Evolutionary conservation across 2,329 filamentous ascomycete genomes (phyloP), one percentile per base, ranked within the genome.

Genomic region (Parascedosporium putredinis): DNA sequence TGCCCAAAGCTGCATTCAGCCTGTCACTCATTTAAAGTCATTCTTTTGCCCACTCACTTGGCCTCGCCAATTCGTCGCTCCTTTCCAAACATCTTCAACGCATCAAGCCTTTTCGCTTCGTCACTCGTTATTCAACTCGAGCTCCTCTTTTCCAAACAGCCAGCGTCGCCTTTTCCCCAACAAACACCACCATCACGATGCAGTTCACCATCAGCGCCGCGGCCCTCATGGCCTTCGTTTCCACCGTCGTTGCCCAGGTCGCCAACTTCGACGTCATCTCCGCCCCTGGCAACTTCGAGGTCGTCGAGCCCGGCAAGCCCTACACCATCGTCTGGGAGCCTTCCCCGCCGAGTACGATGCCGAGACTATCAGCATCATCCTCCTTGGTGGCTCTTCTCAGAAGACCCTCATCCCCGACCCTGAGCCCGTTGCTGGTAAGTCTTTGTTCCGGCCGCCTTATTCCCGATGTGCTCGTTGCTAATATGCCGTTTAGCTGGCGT

Each of bases 221-320:
- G 53, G 65, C 76, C 60, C 55, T 75, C 56, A 57, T 79, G 67
- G 76, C 75, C 60, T 68, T 75, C 54, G 70, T 68, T 57, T 67
- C 68, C 64, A 62, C 72, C 54, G 72, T 63, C 55, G 55, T 77
- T 52, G 78, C 77, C 51, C 75, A 79, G 65, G 75, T 72, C 45
- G 51, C 65, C n/a, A 72, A 71, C 59, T 83, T 81, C 65, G 70
- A 79, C 61, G 63, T 69, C 59, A 67, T 83, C 61, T 67, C 60
- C 57, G 64, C 64, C 52, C 79, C 79, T 52, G 55, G 58, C 27
- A 36, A 66, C 47, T 64, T 64, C 57, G 63, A 75, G 62, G 53
- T 62, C 43, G 55, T 82, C 55, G 49, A 62, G 27, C 73, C 75
- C 38, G 79, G 78, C 57, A 55, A 66, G 57, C 64, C 67, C 48